These are phyloP conservation scores for Clarireedia monteithiana DNA, from an alignment of 2,329 filamentous ascomycete species.

Conservation along the genomic window DNA sequence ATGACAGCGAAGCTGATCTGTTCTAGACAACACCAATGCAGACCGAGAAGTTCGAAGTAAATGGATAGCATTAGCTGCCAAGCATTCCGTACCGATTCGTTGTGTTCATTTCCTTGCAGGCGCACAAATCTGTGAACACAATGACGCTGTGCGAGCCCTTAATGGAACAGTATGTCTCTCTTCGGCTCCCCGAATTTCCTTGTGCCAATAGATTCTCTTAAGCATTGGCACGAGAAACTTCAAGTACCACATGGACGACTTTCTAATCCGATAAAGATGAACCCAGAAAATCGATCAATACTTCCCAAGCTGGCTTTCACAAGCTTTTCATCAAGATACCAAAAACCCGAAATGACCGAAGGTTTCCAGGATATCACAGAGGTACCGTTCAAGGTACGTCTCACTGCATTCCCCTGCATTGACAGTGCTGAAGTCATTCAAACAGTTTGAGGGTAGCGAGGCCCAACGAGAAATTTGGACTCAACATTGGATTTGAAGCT, in stretches of 20 bases:
- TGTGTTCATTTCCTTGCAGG: slow-evolving; percentile 79
- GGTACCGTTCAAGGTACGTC: slow-evolving; percentile 60
- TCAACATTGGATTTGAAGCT: slow-evolving; percentile 61
- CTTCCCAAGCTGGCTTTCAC: slow-evolving; percentile 77
- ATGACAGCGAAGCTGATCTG: slow-evolving; percentile 7
- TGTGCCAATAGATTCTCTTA: not conserved
- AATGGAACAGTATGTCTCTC: slow-evolving; percentile 33
- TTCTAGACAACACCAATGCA: slow-evolving; percentile 88
- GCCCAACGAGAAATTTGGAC: slow-evolving; percentile 66
- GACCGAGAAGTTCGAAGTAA: slow-evolving; percentile 67
- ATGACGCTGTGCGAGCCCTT: slow-evolving; percentile 73
- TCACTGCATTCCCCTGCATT: not conserved
- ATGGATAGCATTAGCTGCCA: slow-evolving; percentile 70
- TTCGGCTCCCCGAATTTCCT: not conserved
- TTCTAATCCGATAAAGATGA: slow-evolving; percentile 44
- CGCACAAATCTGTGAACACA: slow-evolving; percentile 62
- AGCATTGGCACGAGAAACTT: not conserved
- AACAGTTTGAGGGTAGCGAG: slow-evolving; percentile 33
- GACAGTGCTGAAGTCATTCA: slow-evolving; percentile 5
- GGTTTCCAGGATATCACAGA: slow-evolving; percentile 76
- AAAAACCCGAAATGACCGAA: slow-evolving; percentile 63
- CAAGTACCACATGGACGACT: not conserved
- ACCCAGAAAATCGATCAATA: slow-evolving; percentile 69
- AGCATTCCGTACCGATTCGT: slow-evolving; percentile 65
- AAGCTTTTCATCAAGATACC: slow-evolving; percentile 65